Conservation (phyloP, 306 rosid species). For the Citrullus amarus region DNA sequence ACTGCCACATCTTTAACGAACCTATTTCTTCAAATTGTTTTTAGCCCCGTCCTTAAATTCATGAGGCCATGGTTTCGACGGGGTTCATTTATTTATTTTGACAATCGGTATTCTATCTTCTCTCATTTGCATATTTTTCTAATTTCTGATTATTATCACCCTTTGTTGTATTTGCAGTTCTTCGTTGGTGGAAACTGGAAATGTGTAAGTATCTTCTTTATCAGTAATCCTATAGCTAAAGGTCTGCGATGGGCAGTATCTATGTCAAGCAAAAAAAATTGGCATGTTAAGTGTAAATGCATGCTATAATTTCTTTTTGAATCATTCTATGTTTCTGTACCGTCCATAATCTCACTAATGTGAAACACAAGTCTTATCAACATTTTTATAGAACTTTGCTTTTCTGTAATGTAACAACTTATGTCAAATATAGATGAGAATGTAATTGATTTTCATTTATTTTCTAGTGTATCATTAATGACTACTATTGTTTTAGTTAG, state of each 20-base stretch:
- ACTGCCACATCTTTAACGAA: background rate
- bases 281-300: background rate
- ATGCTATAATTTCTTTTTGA: background rate
- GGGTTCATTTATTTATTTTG: background rate
- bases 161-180: slow-evolving; percentile 46
- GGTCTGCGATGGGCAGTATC: background rate
- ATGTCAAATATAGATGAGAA: background rate
- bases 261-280: background rate
- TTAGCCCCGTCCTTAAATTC: background rate
- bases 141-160: slow-evolving; percentile 9
- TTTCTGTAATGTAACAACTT: background rate
- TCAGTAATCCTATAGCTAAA: background rate
- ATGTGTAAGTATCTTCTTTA: slow-evolving; percentile 55
- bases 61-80: background rate
- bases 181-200: slow-evolving; percentile 99
- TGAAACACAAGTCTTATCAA: background rate
- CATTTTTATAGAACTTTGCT: background rate
- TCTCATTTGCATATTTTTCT: background rate
- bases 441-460: background rate
- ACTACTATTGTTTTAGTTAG: background rate
- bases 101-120: background rate
- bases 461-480: background rate
- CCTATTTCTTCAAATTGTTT: background rate
- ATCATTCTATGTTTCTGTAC: background rate
- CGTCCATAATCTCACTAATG: background rate